These are phyloP conservation scores for Pseudocercospora macadamiae DNA, from an alignment of 2,329 filamentous ascomycete genomes.

Conservation along the genomic window DNA sequence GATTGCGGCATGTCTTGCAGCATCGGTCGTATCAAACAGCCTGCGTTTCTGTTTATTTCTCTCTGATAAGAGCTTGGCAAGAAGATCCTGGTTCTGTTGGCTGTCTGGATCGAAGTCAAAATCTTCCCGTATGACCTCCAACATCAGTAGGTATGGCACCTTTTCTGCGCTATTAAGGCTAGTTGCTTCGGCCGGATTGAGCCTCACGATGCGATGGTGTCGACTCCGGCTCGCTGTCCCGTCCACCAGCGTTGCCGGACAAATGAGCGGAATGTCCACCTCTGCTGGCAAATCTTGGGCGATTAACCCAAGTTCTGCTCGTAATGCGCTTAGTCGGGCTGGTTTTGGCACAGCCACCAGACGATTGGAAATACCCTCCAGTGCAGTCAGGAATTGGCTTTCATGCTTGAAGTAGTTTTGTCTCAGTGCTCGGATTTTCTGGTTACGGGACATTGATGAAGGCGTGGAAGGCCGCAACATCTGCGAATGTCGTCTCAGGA, in stretches of 20 bases:
- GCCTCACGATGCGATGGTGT: constrained; percentile 79
- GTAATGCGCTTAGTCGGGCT: constrained; percentile 76
- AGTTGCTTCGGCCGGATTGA: constrained; percentile 82
- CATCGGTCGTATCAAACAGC: constrained; percentile 62
- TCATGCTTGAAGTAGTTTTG: constrained; percentile 84
- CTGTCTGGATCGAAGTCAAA: constrained; percentile 80
- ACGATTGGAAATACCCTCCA: constrained; percentile 84
- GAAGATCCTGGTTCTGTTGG: constrained; percentile 69
- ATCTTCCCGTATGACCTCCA: constrained; percentile 79
- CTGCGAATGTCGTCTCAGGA: constrained; percentile 60
- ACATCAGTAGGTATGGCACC: constrained; percentile 82
- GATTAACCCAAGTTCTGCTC: constrained; percentile 79
- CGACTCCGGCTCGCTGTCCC: constrained; percentile 74
- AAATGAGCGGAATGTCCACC: constrained; percentile 81
- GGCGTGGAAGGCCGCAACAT: constrained; percentile 59
- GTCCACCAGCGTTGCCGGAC: constrained; percentile 72
- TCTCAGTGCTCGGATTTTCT: constrained; percentile 72
- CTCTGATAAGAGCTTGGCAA: constrained; percentile 67
- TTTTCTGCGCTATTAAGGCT: constrained; percentile 86
- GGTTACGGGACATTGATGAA: constrained; percentile 63
- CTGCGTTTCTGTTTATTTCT: constrained; percentile 60
- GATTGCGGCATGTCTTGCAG: constrained; percentile 53
- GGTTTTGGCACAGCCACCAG: constrained; percentile 80
- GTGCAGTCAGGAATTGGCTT: constrained; percentile 76
- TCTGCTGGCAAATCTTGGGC: constrained; percentile 80